Conservation (phyloP, 2,329 filamentous ascomycete species). For the Lasiodiplodia hormozganensis region DNA sequence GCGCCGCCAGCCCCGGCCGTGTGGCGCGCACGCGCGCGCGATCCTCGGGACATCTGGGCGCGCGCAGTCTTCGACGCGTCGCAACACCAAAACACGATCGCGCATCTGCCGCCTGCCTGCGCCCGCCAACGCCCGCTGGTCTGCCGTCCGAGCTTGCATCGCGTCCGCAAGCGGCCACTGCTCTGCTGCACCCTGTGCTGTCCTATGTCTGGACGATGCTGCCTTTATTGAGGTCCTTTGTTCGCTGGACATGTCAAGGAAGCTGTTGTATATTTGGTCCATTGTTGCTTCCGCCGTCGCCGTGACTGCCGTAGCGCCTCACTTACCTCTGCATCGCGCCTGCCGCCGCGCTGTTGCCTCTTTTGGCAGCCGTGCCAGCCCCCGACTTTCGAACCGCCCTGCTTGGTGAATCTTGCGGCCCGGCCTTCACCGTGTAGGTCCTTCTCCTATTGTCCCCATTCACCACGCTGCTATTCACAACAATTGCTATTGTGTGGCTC, state of each 20-base stretch:
- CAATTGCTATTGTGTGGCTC: constrained; percentile 9
- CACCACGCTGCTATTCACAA: background rate
- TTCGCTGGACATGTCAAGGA: constrained; percentile 30
- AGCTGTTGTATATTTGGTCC: constrained; percentile 18
- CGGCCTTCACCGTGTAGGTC: background rate
- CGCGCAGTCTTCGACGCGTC: constrained; percentile 7
- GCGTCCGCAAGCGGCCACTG: constrained; percentile 25
- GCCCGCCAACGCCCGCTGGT: background rate
- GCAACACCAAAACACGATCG: constrained; percentile 20
- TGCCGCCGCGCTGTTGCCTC: background rate
- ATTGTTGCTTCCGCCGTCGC: constrained; percentile 17
- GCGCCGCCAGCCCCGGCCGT: background rate
- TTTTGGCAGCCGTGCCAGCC: background rate
- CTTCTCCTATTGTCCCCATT: constrained; percentile 3
- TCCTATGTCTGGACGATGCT: constrained; percentile 29
- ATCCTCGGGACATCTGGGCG: background rate
- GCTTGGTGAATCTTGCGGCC: background rate
- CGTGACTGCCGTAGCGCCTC: constrained; percentile 17
- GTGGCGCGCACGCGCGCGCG: constrained; percentile 1
- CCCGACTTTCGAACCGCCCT: background rate
- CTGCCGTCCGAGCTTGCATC: constrained; percentile 5
- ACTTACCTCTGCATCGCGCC: background rate
- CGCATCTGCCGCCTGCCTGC: constrained; percentile 7
- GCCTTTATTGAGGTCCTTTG: constrained; percentile 29
- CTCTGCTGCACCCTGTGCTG: background rate